Evolutionary conservation across 139 green algal species (phyloP).

Genomic region (Pseudopediastrum boryanum): DNA sequence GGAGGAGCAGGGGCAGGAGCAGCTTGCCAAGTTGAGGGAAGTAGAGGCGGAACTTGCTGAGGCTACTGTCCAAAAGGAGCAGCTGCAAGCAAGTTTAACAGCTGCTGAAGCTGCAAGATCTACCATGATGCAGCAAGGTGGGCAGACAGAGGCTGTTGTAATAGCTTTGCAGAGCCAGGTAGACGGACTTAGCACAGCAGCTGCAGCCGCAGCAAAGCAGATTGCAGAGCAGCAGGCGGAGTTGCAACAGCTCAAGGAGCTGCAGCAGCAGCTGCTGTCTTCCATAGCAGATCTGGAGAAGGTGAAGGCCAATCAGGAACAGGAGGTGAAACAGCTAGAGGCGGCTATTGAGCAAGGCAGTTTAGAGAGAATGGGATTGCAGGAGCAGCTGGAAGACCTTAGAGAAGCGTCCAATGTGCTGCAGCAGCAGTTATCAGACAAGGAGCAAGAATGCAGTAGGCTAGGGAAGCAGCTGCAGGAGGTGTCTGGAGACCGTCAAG

Average conservation of each 20-base stretch:
- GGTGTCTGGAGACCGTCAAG: too few relatives aligned
- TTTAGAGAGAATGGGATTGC: too few relatives aligned
- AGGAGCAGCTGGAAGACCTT: conserved; percentile 10
- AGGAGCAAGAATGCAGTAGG: conserved; percentile 12
- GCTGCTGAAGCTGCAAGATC: conserved; percentile 5
- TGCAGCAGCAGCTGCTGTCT: neutral
- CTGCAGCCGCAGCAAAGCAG: too few relatives aligned
- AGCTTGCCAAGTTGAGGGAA: too few relatives aligned
- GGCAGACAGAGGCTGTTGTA: neutral
- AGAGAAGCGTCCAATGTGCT: neutral
- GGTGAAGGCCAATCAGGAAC: neutral
- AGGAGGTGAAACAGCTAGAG: neutral
- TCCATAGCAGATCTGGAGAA: neutral
- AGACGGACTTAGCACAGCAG: too few relatives aligned
- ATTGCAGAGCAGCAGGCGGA: neutral
- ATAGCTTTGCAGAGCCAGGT: too few relatives aligned
- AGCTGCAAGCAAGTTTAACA: conserved; percentile 13
- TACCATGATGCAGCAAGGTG: neutral
- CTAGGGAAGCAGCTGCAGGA: conserved; percentile 19
- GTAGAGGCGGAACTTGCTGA: neutral
- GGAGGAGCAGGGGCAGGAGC: too few relatives aligned
- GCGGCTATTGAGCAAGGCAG: too few relatives aligned
- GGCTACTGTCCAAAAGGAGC: neutral
- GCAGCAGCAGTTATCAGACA: conserved; percentile 20
- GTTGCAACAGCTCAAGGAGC: conserved; percentile 6